These are phyloP conservation scores for Omphalotus guepiniiformis DNA, from an alignment of 768 basidiomycete genomes.

Conservation along the genomic window DNA sequence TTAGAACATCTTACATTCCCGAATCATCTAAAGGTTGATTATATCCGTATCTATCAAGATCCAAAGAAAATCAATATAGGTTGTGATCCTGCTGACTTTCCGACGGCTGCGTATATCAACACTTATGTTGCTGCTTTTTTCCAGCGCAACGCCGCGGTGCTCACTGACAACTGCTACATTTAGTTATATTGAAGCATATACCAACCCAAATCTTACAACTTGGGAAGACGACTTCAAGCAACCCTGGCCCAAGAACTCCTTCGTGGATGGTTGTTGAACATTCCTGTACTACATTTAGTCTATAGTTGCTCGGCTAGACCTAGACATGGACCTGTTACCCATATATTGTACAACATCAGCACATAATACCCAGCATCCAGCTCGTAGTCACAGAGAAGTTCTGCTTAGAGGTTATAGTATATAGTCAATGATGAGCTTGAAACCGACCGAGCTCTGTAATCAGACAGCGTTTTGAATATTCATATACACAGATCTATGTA, in stretches of 20 bases:
- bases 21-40: slow-evolving; percentile 41
- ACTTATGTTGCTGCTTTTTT: slow-evolving; percentile 30
- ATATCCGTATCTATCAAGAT: slow-evolving; percentile 70
- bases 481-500: no score
- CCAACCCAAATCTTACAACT: slow-evolving; percentile 45
- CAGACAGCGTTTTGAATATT: no score
- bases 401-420: no score
- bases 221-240: slow-evolving; percentile 41
- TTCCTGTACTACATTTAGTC: not conserved
- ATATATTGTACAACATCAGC: not conserved
- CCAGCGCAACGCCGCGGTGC: not conserved
- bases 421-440: no score
- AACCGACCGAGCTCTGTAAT: no score
- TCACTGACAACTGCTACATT: not conserved
- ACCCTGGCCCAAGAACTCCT: slow-evolving; percentile 46
- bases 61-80: slow-evolving; percentile 60
- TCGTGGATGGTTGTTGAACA: slow-evolving; percentile 36
- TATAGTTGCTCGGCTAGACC: no score
- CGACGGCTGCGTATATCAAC: slow-evolving; percentile 71
- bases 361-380: no score
- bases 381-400: no score
- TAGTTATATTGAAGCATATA: slow-evolving; percentile 53
- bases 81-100: slow-evolving; percentile 62
- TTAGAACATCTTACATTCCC: slow-evolving; percentile 68
- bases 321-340: not conserved